Conservation (phyloP, 2,329 filamentous ascomycete genomes). For the Alternaria infectoria region DNA sequence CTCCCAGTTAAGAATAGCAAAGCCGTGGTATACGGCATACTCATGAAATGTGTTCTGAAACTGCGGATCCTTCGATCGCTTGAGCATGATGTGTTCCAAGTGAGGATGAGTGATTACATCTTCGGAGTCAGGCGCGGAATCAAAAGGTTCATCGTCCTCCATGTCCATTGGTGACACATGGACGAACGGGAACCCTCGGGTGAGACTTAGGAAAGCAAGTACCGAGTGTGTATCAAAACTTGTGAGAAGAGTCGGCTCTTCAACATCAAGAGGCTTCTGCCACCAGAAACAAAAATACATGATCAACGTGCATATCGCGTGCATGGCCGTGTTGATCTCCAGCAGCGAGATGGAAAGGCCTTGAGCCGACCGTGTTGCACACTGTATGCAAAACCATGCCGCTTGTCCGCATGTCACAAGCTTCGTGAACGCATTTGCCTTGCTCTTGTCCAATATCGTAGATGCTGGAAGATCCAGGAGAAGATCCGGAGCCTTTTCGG, state of each 20-base stretch:
- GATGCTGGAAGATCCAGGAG: not conserved
- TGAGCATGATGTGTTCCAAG: no score
- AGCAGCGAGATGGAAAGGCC: not conserved
- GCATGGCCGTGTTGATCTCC: not conserved
- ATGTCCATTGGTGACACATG: no score
- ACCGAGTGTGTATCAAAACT: not conserved
- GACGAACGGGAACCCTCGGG: no score
- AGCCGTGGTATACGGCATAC: no score
- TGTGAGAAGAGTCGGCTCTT: not conserved
- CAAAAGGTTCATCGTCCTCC: no score
- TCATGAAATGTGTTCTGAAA: no score
- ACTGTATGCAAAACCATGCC: not conserved
- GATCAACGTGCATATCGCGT: accelerated
- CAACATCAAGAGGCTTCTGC: not conserved
- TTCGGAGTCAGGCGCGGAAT: no score
- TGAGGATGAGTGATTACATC: no score
- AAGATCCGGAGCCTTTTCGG: accelerated
- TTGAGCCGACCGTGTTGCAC: not conserved
- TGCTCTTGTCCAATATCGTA: not conserved
- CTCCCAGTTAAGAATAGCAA: no score
- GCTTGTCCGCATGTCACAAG: not conserved
- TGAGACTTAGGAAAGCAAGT: no score
- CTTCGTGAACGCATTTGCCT: not conserved
- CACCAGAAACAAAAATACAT: not conserved
- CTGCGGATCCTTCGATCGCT: no score